Conservation (phyloP, 257 asterid species). For the Dorcoceras hygrometricum region DNA sequence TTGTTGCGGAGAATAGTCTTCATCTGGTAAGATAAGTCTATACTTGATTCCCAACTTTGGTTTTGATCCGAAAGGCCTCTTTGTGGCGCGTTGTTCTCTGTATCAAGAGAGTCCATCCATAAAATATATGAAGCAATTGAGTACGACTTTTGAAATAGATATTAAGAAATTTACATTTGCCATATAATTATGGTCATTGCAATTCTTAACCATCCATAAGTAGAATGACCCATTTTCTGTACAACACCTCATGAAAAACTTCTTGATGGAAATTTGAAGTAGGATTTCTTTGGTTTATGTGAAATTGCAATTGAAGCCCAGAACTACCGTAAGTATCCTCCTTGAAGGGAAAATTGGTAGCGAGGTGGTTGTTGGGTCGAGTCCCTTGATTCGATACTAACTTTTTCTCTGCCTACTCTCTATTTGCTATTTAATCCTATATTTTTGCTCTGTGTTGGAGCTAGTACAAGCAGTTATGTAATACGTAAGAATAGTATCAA, state of each 20-base stretch:
- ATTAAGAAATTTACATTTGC: background rate
- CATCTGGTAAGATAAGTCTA: conserved; percentile 63
- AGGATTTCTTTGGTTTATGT: background rate
- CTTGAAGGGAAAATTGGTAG: background rate
- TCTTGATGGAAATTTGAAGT: background rate
- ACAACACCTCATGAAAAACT: background rate
- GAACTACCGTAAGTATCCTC: background rate
- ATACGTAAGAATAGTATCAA: background rate
- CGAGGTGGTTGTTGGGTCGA: conserved; percentile 1
- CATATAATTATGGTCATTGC: background rate
- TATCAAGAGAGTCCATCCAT: conserved; percentile 7
- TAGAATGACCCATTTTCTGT: background rate
- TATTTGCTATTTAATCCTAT: background rate
- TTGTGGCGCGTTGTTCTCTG: background rate
- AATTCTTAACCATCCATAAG: background rate
- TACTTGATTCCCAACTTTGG: conserved; percentile 10
- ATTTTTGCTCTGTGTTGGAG: background rate
- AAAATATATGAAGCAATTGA: background rate
- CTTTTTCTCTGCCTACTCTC: conserved; percentile 7
- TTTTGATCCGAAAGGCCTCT: background rate
- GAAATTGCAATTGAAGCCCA: background rate
- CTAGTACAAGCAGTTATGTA: background rate
- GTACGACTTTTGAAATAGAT: conserved; percentile 9
- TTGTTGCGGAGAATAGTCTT: conserved; percentile 95
- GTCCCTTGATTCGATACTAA: background rate